phyloP scores from a whole-genome alignment of 495 filamentous ascomycete species.

The Neurospora terricola region DNA sequence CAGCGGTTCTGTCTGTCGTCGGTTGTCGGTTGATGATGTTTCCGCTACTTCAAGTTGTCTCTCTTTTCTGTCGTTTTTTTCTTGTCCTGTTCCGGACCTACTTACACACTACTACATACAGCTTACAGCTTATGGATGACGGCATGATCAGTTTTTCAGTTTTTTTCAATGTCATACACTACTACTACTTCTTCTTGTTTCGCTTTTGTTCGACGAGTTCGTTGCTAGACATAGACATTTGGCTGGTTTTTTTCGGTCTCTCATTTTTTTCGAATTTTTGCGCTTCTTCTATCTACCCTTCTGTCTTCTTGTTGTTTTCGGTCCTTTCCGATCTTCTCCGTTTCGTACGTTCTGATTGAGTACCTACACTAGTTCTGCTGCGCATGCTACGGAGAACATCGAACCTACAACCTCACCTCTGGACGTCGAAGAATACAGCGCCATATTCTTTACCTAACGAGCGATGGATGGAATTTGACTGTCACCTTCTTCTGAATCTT shows the following conservation, averaged over 20 bases:
- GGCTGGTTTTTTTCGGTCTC: neutral
- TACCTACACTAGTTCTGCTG: neutral
- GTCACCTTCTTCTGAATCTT: neutral
- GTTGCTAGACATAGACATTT: neutral
- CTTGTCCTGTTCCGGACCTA: neutral
- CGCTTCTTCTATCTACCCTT: neutral
- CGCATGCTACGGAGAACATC: neutral
- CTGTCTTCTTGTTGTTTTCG: neutral
- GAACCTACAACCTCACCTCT: neutral
- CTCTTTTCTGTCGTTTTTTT: neutral
- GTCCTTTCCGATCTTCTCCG: neutral
- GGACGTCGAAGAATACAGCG: neutral
- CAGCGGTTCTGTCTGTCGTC: neutral
- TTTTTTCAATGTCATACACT: neutral
- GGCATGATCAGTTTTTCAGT: neutral
- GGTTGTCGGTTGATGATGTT: neutral
- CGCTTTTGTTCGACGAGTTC: neutral
- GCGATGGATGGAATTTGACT: neutral
- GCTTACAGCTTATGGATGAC: neutral
- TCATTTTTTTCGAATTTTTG: neutral
- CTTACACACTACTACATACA: neutral
- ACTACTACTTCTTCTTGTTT: neutral
- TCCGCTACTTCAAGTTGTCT: neutral
- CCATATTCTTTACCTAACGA: neutral
- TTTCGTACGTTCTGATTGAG: neutral